Base-by-base conservation (phyloP, 2,329 filamentous ascomycete genomes). In the Achaetomium macrosporum region DNA sequence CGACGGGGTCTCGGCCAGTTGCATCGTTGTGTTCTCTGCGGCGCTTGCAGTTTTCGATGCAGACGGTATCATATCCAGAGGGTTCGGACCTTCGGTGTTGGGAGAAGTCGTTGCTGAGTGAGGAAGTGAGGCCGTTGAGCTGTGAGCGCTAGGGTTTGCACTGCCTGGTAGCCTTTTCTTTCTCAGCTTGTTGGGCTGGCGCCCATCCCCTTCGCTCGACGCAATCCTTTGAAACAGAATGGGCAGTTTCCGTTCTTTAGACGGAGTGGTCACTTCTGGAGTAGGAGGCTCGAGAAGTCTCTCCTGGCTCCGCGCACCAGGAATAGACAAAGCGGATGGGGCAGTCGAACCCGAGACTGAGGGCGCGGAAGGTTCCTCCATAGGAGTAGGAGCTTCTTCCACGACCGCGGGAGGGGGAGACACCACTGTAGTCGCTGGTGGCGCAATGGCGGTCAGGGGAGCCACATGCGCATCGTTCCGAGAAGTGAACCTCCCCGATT, bases 161-260 rank as follows among this genome's bases (percentile, higher is more conserved):
- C 88, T 89, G 40, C 83, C 85, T 0, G 88, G 85, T 51, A 87
- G 74, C 57, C 84, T 78, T 69, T 89, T 96, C 75, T 97, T 97
- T 68, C 86, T 87, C 47, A 99, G 74, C 69, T 96, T 96, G 64
- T 96, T 96, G 0, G 90, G 89, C 65, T 85, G 86, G 42, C 88
- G 81, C 62, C 79, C 84, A 57, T 84, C 84, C 36, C 74, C 77
- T 40, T 82, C 79, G 25, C 73, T 76, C 0, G 78, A 77, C 1
- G 85, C 82, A 2, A 87, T 85, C 58, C 85, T 79, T 63, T 87
- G 79, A 64, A 95, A 87, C 36, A 95, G 72, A 62, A 74, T 81
- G 47, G 86, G 77, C 51, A 95, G 68, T 54, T 81, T 84, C 30
- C 84, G 80, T 52, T 90, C 87, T 56, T 79, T 84, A 5, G 73